Percentiles rank a stretch among this genome's conserved stretches.
These are phyloP conservation scores for Candida nonsorbophila DNA, from an alignment of 805 yeast genomes.

Conservation along the genomic window DNA sequence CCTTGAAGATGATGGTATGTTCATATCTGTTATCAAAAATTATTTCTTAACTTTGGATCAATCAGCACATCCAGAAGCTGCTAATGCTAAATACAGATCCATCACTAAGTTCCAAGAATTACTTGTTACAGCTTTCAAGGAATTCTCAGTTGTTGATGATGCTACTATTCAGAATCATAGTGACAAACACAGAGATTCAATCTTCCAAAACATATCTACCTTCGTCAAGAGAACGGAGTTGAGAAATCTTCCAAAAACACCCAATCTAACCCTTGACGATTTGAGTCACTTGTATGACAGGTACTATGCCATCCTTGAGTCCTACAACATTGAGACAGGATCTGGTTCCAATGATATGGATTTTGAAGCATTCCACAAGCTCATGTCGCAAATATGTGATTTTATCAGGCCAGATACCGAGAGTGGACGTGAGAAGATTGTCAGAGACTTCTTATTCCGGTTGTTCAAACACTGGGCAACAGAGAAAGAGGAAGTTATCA, in stretches of 20 bases:
- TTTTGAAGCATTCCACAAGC: constrained; percentile 61
- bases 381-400: constrained; percentile 75
- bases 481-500: constrained; percentile 41
- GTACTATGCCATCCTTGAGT: constrained; percentile 69
- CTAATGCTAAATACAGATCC: constrained; percentile 55
- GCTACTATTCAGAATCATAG: constrained; percentile 66
- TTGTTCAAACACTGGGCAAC: constrained; percentile 70
- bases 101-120: constrained; percentile 86
- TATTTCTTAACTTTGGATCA: constrained; percentile 76
- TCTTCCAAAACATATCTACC: constrained; percentile 78
- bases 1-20: constrained; percentile 88
- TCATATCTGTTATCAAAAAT: constrained; percentile 77
- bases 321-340: constrained; percentile 48
- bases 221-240: constrained; percentile 91
- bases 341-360: constrained; percentile 65
- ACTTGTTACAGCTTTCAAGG: constrained; percentile 87
- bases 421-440: constrained; percentile 10
- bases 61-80: constrained; percentile 69
- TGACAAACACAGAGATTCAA: constrained; percentile 64
- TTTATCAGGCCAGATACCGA: constrained; percentile 45
- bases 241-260: constrained; percentile 75
- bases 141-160: constrained; percentile 77
- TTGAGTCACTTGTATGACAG: constrained; percentile 77
- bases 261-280: constrained; percentile 51
- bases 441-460: constrained; percentile 38